Percentiles rank a stretch among this genome's conserved stretches.
phyloP scores from a whole-genome alignment of 2,329 filamentous ascomycete species.

The Aspergillus ruber region DNA sequence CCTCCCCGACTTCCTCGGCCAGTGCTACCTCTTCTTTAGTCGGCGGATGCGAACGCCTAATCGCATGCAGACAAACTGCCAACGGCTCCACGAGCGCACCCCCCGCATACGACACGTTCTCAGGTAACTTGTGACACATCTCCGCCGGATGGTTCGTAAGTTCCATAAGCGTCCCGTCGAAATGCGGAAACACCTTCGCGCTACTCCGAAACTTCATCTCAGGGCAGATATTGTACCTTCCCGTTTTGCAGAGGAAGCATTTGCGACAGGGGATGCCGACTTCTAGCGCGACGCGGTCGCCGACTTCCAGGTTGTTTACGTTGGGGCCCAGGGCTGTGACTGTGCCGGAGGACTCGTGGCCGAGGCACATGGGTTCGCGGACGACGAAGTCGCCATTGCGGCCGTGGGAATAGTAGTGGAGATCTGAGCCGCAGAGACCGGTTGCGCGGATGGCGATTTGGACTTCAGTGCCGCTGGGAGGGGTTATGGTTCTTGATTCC shows the following conservation, averaged over 20 bases:
- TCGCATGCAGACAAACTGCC: slow-evolving; percentile 55
- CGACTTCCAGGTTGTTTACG: slow-evolving; percentile 57
- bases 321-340: slow-evolving; percentile 63
- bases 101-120: slow-evolving; percentile 47
- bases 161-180: slow-evolving; percentile 59
- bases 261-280: slow-evolving; percentile 76
- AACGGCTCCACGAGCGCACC: slow-evolving; percentile 57
- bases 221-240: slow-evolving; percentile 58
- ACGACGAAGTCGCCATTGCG: slow-evolving; percentile 82
- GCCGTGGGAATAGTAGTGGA: slow-evolving; percentile 82
- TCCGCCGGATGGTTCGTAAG: slow-evolving; percentile 55
- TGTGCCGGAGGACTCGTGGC: slow-evolving; percentile 71
- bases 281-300: slow-evolving; percentile 87
- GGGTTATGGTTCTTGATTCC: slow-evolving; percentile 47
- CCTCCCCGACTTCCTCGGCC: slow-evolving; percentile 34
- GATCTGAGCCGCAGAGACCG: slow-evolving; percentile 64
- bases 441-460: slow-evolving; percentile 60
- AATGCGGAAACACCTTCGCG: slow-evolving; percentile 55
- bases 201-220: slow-evolving; percentile 53
- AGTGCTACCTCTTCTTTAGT: slow-evolving; percentile 27
- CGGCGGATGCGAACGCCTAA: slow-evolving; percentile 48
- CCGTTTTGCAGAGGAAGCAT: slow-evolving; percentile 50
- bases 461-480: slow-evolving; percentile 50
- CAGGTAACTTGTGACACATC: slow-evolving; percentile 55
- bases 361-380: slow-evolving; percentile 72